phyloP scores from a whole-genome alignment of 352 stramenopile genomes.

The Phytophthora quininea region DNA sequence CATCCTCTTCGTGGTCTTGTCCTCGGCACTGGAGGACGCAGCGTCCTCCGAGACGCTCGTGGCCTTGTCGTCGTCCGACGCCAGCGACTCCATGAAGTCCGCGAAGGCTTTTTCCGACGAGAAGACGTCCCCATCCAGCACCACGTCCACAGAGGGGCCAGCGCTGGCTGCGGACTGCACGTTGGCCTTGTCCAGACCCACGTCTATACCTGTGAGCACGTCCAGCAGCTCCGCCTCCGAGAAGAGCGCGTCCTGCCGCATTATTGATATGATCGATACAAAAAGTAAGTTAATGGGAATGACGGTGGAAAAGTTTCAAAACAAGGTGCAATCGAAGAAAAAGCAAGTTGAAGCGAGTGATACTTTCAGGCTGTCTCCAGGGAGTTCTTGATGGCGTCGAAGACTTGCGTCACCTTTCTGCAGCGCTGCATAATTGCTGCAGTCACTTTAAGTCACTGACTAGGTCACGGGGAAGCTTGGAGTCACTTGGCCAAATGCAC shows the following conservation, averaged over 20 bases:
- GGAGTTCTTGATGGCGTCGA: no score
- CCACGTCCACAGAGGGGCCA: conserved; percentile 16
- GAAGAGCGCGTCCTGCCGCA: conserved; percentile 18
- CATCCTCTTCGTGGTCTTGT: neutral
- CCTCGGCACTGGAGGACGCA: conserved; percentile 13
- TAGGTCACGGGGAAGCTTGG: conserved; percentile 30
- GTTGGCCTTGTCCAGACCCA: neutral
- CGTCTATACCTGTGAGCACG: conserved; percentile 32
- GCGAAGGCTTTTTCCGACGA: conserved; percentile 32
- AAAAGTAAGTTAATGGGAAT: no score
- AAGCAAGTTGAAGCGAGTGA: no score
- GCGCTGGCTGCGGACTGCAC: neutral
- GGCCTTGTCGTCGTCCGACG: conserved; percentile 20
- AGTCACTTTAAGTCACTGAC: neutral
- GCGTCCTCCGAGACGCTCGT: conserved; percentile 2
- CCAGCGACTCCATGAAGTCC: conserved; percentile 35
- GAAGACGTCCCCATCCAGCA: conserved; percentile 22
- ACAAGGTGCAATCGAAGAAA: no score
- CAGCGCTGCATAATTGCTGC: no score
- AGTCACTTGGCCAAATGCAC: conserved; percentile 53
- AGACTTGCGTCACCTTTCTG: no score
- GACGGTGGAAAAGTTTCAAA: no score
- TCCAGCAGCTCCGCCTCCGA: conserved; percentile 57
- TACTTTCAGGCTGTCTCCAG: no score
- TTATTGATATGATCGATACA: no score